phyloP scores from a whole-genome alignment of 495 filamentous ascomycete genomes.

The Aspergillus nidulans region DNA sequence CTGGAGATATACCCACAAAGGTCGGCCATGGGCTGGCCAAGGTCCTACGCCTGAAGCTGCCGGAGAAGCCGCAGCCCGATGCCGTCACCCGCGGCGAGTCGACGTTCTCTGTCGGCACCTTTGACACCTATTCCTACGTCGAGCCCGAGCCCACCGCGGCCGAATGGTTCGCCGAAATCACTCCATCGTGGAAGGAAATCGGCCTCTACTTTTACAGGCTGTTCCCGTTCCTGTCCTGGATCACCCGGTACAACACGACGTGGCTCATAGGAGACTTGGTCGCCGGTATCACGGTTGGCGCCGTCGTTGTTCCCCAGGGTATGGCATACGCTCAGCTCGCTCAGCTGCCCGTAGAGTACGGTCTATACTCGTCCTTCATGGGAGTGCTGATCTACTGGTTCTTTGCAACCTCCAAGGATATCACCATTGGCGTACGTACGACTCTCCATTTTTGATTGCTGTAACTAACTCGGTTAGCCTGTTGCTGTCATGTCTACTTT shows the following conservation, averaged over 20 bases:
- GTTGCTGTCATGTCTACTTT: slow-evolving; percentile 95
- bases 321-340: slow-evolving; percentile 96
- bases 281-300: slow-evolving; percentile 92
- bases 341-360: slow-evolving; percentile 70
- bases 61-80: slow-evolving; percentile 48
- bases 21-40: slow-evolving; percentile 73
- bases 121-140: slow-evolving; percentile 74
- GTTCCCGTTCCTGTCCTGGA: slow-evolving; percentile 89
- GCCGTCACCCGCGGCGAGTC: slow-evolving; percentile 70
- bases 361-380: slow-evolving; percentile 97
- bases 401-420: slow-evolving; percentile 98
- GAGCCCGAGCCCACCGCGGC: slow-evolving; percentile 71
- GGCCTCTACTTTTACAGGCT: slow-evolving; percentile 59
- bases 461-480: slow-evolving; percentile 52
- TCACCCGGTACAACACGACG: slow-evolving; percentile 77
- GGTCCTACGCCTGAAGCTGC: slow-evolving; percentile 79
- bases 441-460: background rate
- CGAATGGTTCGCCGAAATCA: slow-evolving; percentile 65
- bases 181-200: slow-evolving; percentile 53
- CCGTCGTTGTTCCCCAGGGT: slow-evolving; percentile 91
- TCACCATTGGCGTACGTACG: slow-evolving; percentile 81
- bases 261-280: slow-evolving; percentile 89
- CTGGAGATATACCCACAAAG: slow-evolving; percentile 43
- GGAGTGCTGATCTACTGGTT: slow-evolving; percentile 97
- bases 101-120: slow-evolving; percentile 66